Percentiles rank a stretch among this genome's conserved stretches.
phyloP scores from a whole-genome alignment of 148 eudicot genomes.

The Suaeda aralocaspica region DNA sequence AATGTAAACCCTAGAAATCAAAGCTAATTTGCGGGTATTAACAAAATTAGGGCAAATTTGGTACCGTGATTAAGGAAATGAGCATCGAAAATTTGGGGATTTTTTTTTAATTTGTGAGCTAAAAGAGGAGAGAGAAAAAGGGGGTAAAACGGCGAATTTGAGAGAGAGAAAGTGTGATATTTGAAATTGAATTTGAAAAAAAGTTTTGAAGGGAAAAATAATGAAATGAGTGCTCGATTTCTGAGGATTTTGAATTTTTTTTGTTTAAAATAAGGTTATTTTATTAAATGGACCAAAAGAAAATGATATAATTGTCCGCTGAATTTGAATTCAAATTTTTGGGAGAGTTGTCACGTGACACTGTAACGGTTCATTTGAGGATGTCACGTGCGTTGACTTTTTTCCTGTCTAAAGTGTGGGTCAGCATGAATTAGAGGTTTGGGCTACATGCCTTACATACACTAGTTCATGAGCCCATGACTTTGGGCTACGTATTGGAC shows the following conservation, averaged over 20 bases:
- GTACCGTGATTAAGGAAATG: neutral
- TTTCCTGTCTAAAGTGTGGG: neutral
- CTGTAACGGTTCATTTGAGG: slow-evolving; percentile 7
- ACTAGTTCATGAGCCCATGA: too few species aligned
- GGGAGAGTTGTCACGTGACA: slow-evolving; percentile 18
- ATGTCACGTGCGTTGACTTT: slow-evolving; percentile 20
- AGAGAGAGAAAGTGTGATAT: neutral
- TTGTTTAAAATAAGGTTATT: too few species aligned
- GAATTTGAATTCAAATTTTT: slow-evolving; percentile 21
- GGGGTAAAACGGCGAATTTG: slow-evolving; percentile 1
- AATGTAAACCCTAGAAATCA: neutral
- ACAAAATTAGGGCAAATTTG: neutral
- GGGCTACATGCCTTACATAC: neutral
- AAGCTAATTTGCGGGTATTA: neutral
- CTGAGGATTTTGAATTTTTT: too few species aligned
- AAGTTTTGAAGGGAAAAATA: too few species aligned
- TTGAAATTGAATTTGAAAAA: slow-evolving; percentile 10
- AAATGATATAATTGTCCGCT: neutral
- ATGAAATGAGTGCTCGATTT: too few species aligned
- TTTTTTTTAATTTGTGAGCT: neutral
- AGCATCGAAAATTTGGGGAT: neutral
- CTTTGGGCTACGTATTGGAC: too few species aligned
- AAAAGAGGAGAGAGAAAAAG: neutral
- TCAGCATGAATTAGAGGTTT: neutral
- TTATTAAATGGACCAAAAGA: too few species aligned